Base-by-base conservation (phyloP, 345 rosid genomes). In the Eucalyptus globulus region DNA sequence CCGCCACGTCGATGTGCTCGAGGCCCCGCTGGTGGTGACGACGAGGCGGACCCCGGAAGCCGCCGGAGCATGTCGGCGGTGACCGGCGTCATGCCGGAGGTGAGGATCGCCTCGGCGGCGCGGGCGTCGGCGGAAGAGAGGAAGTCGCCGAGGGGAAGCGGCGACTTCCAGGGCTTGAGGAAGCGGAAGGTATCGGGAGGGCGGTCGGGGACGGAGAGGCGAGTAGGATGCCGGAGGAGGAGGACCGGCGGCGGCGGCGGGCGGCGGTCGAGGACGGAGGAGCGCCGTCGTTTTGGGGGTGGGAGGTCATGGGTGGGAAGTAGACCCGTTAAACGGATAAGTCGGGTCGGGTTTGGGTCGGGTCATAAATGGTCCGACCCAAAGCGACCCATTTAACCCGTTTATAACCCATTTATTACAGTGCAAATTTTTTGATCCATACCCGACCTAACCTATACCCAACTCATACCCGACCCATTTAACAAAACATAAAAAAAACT, bases 1-100 rank as follows among this genome's bases (percentile, higher is more conserved):
- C 93, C 22, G 69, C 56, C 26, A 93, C 54, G 89, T 94, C 94
- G 31, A 94, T 88, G 83, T 94, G 94, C 89, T 94, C 86, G 85
- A 94, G 85, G 88, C 95, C 94, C 37, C 90, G 91, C 94, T 92
- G n/a, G 93, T 62, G 67, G 91, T 53, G 45, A 92, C 91, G 76
- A 94, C 90, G 80, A 94, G 31, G 4, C 88, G 80, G 11, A 93
- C 53, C 47, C 19, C 19, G 94, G 94, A 24, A 94, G 88, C 49
- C 88, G 91, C 14, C 53, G 76, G 89, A 94, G 90, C 31, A 49
- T 80, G n/a, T 92, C 93, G 72, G 90, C 83, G 49, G 92, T 90
- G 86, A 94, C 86, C 4, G 93, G 90, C 29, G 89, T 65, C 49
- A 44, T 45, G 29, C 89, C 90, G 17, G 87, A 86, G 62, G 91